Conservation (phyloP, 2,329 filamentous ascomycete genomes). For the Cladophialophora yegresii region DNA sequence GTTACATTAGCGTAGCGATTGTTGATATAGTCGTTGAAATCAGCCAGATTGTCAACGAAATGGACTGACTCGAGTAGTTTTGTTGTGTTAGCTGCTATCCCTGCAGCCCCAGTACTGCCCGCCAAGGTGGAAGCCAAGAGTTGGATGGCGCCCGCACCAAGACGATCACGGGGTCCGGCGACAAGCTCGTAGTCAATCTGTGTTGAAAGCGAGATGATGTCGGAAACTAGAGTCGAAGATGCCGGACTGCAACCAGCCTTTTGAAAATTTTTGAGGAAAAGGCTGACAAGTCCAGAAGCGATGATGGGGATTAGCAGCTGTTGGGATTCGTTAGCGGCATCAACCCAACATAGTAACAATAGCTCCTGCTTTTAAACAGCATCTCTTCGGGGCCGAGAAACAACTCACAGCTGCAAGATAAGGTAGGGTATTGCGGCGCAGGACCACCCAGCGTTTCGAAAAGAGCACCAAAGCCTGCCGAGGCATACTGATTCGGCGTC, state of each 20-base stretch:
- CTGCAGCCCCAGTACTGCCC: slow-evolving; percentile 38
- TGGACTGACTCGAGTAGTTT: slow-evolving; percentile 48
- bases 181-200: slow-evolving; percentile 42
- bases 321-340: background rate
- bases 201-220: slow-evolving; percentile 39
- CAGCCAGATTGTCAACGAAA: slow-evolving; percentile 63
- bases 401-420: slow-evolving; percentile 64
- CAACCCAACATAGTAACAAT: background rate
- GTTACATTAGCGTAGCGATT: slow-evolving; percentile 67
- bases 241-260: slow-evolving; percentile 57
- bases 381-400: background rate
- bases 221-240: slow-evolving; percentile 43
- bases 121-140: slow-evolving; percentile 37
- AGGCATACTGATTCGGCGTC: slow-evolving; percentile 67
- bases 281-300: slow-evolving; percentile 74
- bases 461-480: slow-evolving; percentile 75
- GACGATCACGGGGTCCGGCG: slow-evolving; percentile 42
- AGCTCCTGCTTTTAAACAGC: background rate
- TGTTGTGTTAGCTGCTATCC: slow-evolving; percentile 39
- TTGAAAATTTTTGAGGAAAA: slow-evolving; percentile 66
- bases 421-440: slow-evolving; percentile 76
- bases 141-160: slow-evolving; percentile 33
- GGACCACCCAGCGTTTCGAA: slow-evolving; percentile 72
- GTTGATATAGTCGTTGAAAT: slow-evolving; percentile 68
- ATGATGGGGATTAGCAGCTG: slow-evolving; percentile 71